These are phyloP conservation scores for Malassezia psittaci DNA, from an alignment of 1,284 basidiomycete species.

Conservation along the genomic window DNA sequence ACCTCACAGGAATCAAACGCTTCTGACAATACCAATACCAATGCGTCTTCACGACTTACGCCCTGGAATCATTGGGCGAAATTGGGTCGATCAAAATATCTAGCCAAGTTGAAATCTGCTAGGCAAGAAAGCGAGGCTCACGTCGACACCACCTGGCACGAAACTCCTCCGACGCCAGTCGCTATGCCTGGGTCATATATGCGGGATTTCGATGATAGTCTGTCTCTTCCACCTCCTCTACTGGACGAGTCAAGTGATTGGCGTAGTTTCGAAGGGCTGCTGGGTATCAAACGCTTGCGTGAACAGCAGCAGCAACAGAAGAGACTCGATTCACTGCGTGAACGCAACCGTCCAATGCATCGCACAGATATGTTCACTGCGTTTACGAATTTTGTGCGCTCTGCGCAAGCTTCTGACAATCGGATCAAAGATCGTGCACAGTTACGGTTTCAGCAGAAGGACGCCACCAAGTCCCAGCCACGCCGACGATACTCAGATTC, in stretches of 20 bases:
- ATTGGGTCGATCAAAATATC: too few species aligned
- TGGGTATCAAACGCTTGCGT: slow-evolving; percentile 38
- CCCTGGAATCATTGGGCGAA: not conserved
- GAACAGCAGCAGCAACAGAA: slow-evolving; percentile 31
- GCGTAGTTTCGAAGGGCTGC: slow-evolving; percentile 30
- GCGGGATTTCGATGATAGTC: slow-evolving; percentile 32
- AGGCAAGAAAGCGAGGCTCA: too few species aligned
- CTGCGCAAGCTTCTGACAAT: slow-evolving; percentile 39
- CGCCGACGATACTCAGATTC: too few species aligned
- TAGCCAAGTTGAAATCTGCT: too few species aligned
- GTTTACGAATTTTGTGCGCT: slow-evolving; percentile 40
- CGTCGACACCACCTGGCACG: too few species aligned
- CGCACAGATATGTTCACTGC: slow-evolving; percentile 38
- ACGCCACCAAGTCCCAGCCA: too few species aligned
- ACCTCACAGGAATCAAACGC: not conserved
- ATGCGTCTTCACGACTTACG: not conserved
- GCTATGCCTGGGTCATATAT: slow-evolving; percentile 42
- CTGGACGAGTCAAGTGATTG: slow-evolving; percentile 34
- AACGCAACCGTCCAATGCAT: slow-evolving; percentile 39
- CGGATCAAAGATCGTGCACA: not conserved
- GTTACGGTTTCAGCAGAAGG: too few species aligned
- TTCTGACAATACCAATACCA: not conserved
- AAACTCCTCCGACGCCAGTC: slow-evolving; percentile 31
- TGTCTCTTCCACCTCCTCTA: slow-evolving; percentile 40
- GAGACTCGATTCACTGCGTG: slow-evolving; percentile 27